A percentile compares a stretch with the other conserved stretches of the same genome.
Conservation (phyloP, 768 basidiomycete species). For the Tulasnella sp. region DNA sequence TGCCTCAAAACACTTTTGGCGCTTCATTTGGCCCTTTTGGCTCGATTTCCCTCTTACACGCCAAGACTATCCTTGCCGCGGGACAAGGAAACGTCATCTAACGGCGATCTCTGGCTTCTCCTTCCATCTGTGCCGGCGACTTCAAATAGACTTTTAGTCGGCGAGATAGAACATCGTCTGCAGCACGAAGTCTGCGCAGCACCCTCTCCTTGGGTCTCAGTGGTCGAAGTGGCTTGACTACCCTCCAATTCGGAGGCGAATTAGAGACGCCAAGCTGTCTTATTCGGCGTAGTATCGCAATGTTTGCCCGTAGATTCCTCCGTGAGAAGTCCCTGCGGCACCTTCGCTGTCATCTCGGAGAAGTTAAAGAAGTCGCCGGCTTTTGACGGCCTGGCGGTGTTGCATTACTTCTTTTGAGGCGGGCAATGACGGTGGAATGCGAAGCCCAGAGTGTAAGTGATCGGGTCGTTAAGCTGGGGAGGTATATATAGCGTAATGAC, state of each 20-base stretch:
- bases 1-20: not conserved
- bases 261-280: not conserved
- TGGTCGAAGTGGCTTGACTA: not conserved
- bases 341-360: conserved; percentile 2
- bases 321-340: not conserved
- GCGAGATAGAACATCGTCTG: not conserved
- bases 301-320: not conserved
- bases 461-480: not conserved
- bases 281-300: not conserved
- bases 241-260: not conserved
- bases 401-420: not conserved
- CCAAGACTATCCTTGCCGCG: not conserved
- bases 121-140: not conserved
- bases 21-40: not conserved
- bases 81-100: not conserved
- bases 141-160: not conserved
- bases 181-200: not conserved
- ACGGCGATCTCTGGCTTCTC: not conserved
- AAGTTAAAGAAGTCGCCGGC: not conserved
- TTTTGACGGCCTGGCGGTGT: not conserved
- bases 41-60: not conserved
- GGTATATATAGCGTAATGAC: not conserved
- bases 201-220: not conserved
- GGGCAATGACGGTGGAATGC: not conserved
- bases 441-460: not conserved